phyloP scores from a whole-genome alignment of 495 filamentous ascomycete species.

The Tricharina praecox region DNA sequence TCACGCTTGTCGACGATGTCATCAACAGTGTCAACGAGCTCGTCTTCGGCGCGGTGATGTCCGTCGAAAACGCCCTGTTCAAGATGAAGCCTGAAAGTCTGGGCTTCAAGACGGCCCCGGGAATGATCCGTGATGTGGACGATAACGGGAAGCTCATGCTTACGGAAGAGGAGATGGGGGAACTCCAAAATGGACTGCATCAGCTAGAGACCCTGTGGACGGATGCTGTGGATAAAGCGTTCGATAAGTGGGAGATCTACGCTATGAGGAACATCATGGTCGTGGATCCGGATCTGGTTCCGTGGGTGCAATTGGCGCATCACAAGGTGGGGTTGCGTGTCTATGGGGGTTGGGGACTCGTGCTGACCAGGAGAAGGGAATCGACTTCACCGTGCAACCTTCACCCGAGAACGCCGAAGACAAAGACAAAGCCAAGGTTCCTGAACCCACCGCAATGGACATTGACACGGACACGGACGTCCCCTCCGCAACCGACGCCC shows the following conservation, averaged over 20 bases:
- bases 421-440: too few species aligned
- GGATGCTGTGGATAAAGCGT: conserved; percentile 56
- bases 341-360: too few species aligned
- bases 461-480: conserved; percentile 27
- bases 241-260: conserved; percentile 69
- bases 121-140: conserved; percentile 36
- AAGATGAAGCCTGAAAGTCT: conserved; percentile 50
- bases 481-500: conserved; percentile 37
- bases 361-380: too few species aligned
- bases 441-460: conserved; percentile 1
- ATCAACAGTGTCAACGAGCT: conserved; percentile 90
- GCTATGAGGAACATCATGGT: conserved; percentile 75
- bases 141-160: conserved; percentile 36
- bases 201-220: conserved; percentile 91
- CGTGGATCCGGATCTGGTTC: conserved; percentile 47
- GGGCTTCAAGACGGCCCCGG: conserved; percentile 43
- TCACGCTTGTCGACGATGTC: conserved; percentile 91
- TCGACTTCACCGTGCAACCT: too few species aligned
- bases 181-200: conserved; percentile 81
- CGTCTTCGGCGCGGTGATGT: conserved; percentile 66
- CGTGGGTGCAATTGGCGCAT: conserved; percentile 67
- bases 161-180: conserved; percentile 38
- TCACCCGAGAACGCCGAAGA: too few species aligned
- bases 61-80: conserved; percentile 65
- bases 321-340: conserved; percentile 73